Percentiles rank a stretch among this genome's conserved stretches.
phyloP scores from a whole-genome alignment of 108 stramenopile species.

The Cyclotella sp. region DNA sequence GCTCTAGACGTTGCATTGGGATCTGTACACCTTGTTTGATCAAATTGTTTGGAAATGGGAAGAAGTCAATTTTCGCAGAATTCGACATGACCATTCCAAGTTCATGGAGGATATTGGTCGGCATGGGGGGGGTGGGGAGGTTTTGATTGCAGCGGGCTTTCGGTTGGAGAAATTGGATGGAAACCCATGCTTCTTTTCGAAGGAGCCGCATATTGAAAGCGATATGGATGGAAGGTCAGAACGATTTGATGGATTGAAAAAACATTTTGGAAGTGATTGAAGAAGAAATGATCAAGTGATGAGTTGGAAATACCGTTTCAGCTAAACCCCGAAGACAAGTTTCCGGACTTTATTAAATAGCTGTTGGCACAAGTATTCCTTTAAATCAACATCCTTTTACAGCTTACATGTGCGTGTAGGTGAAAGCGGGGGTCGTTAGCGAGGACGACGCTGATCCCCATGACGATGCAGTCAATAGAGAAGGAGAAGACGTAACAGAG shows the following conservation, averaged over 20 bases:
- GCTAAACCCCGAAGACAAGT: too few relatives aligned
- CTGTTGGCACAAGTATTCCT: too few relatives aligned
- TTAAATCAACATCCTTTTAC: too few relatives aligned
- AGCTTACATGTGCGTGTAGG: too few relatives aligned
- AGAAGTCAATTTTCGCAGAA: constrained; percentile 77
- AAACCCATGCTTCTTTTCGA: constrained; percentile 66
- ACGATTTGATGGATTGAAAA: constrained; percentile 83
- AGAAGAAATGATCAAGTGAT: constrained; percentile 62
- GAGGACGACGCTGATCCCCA: too few relatives aligned
- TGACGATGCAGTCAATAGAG: too few relatives aligned
- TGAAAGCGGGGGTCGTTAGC: too few relatives aligned
- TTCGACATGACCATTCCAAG: constrained; percentile 74
- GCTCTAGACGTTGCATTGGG: constrained; percentile 54
- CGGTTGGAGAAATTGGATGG: constrained; percentile 68
- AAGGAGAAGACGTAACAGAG: too few relatives aligned
- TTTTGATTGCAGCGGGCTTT: constrained; percentile 89
- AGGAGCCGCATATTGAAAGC: constrained; percentile 78
- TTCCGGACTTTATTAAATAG: too few relatives aligned
- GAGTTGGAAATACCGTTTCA: too few relatives aligned
- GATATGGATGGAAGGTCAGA: constrained; percentile 86
- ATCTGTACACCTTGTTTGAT: constrained; percentile 68
- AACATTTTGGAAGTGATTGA: constrained; percentile 72
- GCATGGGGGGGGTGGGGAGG: constrained; percentile 78
- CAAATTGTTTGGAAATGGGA: constrained; percentile 82
- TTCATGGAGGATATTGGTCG: constrained; percentile 85